Evolutionary conservation across 1,284 basidiomycete species (phyloP).

Genomic region (Ustilago shanxiensis): DNA sequence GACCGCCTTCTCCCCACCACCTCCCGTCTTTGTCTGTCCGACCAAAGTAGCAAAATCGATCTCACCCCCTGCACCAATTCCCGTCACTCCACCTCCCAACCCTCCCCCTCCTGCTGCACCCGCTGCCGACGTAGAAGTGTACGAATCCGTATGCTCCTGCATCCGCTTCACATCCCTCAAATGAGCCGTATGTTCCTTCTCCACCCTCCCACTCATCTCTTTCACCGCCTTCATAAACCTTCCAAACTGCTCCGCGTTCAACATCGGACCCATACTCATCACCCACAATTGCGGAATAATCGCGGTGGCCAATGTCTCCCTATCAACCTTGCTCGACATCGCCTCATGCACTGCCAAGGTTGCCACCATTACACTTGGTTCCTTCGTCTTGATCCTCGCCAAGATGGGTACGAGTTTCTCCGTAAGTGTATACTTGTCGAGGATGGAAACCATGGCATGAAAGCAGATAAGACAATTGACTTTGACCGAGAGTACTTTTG

Average conservation of each 20-base stretch:
- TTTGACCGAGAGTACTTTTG: slow-evolving; percentile 77
- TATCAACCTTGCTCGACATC: slow-evolving; percentile 94
- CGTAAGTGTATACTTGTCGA: slow-evolving; percentile 84
- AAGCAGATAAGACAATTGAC: slow-evolving; percentile 88
- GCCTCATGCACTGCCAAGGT: slow-evolving; percentile 94
- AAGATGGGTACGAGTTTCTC: slow-evolving; percentile 94
- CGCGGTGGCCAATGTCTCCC: slow-evolving; percentile 88
- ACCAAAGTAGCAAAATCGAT: slow-evolving; percentile 67
- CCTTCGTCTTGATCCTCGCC: slow-evolving; percentile 92
- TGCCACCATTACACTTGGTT: slow-evolving; percentile 74
- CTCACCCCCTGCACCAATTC: slow-evolving; percentile 55
- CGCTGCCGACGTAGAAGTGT: slow-evolving; percentile 18
- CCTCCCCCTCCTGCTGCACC: slow-evolving; percentile 17
- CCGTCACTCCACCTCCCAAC: slow-evolving; percentile 37
- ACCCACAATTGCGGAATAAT: slow-evolving; percentile 67
- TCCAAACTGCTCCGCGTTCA: slow-evolving; percentile 89
- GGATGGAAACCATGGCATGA: slow-evolving; percentile 88
- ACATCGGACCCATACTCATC: slow-evolving; percentile 71
- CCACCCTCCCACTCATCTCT: slow-evolving; percentile 79
- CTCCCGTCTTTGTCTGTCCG: slow-evolving; percentile 46
- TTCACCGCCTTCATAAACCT: slow-evolving; percentile 72
- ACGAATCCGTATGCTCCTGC: slow-evolving; percentile 63
- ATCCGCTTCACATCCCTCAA: slow-evolving; percentile 56
- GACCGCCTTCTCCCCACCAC: slow-evolving; percentile 24
- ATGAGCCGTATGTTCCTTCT: slow-evolving; percentile 79